phyloP scores from a whole-genome alignment of 1,284 basidiomycete species.

The Boletus hoseneyae region DNA sequence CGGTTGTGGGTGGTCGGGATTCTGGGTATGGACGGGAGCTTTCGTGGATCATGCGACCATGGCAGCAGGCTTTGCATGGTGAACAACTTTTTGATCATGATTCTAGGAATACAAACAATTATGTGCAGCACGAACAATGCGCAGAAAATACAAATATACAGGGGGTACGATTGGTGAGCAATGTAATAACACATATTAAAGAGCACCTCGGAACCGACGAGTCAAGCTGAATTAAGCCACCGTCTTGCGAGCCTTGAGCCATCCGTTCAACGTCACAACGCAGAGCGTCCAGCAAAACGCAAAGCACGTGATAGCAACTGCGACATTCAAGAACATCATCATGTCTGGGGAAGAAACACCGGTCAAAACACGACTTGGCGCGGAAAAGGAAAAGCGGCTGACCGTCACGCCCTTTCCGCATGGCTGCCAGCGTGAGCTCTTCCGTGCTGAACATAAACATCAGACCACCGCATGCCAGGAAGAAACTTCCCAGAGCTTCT shows the following conservation, averaged over 20 bases:
- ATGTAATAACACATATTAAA: neutral
- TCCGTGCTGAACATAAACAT: constrained; percentile 92
- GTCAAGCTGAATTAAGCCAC: constrained; percentile 12
- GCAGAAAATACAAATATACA: neutral
- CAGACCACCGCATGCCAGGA: constrained; percentile 84
- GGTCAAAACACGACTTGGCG: constrained; percentile 62
- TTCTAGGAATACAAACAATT: neutral
- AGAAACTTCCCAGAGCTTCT: constrained; percentile 86
- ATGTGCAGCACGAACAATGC: neutral
- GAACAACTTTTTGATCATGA: neutral
- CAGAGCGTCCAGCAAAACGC: constrained; percentile 77
- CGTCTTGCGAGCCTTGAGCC: constrained; percentile 53
- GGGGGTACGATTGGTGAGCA: neutral
- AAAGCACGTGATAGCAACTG: constrained; percentile 79
- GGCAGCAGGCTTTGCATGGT: constrained; percentile 9
- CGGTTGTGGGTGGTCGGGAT: constrained; percentile 86
- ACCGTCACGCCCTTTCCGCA: constrained; percentile 89
- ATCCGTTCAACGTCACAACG: constrained; percentile 77
- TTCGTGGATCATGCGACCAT: constrained; percentile 67
- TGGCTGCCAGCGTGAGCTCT: constrained; percentile 87
- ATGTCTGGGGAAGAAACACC: constrained; percentile 45
- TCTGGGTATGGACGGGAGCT: constrained; percentile 86
- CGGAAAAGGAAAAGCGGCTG: constrained; percentile 31
- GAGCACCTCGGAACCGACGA: constrained; percentile 35
- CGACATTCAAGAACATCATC: constrained; percentile 83